Percentiles rank a stretch among this genome's conserved stretches.
phyloP scores from a whole-genome alignment of 2,329 filamentous ascomycete genomes.

The Fusarium hainanense region DNA sequence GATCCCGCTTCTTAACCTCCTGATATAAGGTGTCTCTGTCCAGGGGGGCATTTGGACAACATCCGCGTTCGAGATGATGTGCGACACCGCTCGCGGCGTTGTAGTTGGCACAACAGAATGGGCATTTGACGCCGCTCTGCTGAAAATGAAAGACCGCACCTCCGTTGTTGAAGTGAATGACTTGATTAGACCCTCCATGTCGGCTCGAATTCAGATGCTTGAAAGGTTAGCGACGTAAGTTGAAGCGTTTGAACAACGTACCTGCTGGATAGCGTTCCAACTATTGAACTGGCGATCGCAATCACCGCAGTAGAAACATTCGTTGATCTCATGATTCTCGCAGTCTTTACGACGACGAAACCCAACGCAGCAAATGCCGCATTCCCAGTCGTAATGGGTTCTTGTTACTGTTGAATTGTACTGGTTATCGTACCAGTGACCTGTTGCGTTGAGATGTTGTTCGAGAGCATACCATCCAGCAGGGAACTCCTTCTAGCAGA shows the following conservation, averaged over 20 bases:
- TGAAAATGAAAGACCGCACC: not conserved
- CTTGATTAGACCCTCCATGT: not conserved
- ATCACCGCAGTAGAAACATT: slow-evolving; percentile 48
- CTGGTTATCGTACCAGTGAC: slow-evolving; percentile 7
- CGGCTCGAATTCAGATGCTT: slow-evolving; percentile 2
- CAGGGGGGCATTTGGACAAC: slow-evolving; percentile 60
- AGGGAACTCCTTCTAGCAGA: slow-evolving; percentile 42
- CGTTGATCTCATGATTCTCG: slow-evolving; percentile 42
- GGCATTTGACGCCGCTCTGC: slow-evolving; percentile 55
- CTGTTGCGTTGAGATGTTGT: slow-evolving; percentile 42
- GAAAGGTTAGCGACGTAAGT: not conserved
- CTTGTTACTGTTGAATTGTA: not conserved
- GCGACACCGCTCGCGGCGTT: slow-evolving; percentile 64
- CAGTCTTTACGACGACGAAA: slow-evolving; percentile 28
- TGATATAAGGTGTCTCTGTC: slow-evolving; percentile 61
- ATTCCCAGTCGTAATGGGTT: slow-evolving; percentile 41
- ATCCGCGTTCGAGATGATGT: slow-evolving; percentile 67
- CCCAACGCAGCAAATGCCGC: slow-evolving; percentile 37
- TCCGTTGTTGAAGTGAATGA: not conserved
- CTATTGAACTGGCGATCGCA: slow-evolving; percentile 1
- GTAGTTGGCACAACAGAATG: slow-evolving; percentile 62
- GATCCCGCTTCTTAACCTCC: slow-evolving; percentile 59
- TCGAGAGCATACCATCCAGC: slow-evolving; percentile 38
- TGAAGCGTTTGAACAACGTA: not conserved
- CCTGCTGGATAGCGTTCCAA: slow-evolving; percentile 3